Evolutionary conservation across 441 rosid species (phyloP).

Genomic region (Adansonia grandidieri): DNA sequence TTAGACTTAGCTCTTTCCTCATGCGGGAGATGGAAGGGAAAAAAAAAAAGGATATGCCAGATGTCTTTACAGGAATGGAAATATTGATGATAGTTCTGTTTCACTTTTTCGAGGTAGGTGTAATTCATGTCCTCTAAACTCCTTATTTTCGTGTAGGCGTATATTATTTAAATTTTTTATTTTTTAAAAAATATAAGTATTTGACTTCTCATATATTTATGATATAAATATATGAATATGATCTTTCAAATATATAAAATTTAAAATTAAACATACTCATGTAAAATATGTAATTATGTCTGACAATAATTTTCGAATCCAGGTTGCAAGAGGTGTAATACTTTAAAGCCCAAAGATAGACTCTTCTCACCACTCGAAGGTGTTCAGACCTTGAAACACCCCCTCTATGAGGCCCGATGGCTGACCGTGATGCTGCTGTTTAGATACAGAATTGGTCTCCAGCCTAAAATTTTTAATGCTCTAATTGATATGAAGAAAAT

Average conservation of each 20-base stretch:
- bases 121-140: not conserved
- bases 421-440: conserved; percentile 21
- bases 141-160: not conserved
- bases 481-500: not conserved
- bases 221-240: not conserved
- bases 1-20: not conserved
- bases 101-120: conserved; percentile 18
- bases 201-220: not conserved
- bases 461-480: not conserved
- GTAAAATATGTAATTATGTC: not conserved
- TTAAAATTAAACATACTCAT: not conserved
- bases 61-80: not conserved
- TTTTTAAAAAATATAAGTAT: too few species aligned
- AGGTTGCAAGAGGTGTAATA: not conserved
- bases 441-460: conserved; percentile 7
- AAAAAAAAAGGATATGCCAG: not conserved
- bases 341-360: conserved; percentile 8
- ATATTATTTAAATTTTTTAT: too few species aligned
- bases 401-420: conserved; percentile 24
- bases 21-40: not conserved
- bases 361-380: conserved; percentile 19
- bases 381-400: conserved; percentile 7
- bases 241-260: not conserved
- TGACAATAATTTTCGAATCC: not conserved
- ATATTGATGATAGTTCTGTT: not conserved